Conservation (phyloP, 768 basidiomycete genomes). For the Pulveroboletus sp. region DNA sequence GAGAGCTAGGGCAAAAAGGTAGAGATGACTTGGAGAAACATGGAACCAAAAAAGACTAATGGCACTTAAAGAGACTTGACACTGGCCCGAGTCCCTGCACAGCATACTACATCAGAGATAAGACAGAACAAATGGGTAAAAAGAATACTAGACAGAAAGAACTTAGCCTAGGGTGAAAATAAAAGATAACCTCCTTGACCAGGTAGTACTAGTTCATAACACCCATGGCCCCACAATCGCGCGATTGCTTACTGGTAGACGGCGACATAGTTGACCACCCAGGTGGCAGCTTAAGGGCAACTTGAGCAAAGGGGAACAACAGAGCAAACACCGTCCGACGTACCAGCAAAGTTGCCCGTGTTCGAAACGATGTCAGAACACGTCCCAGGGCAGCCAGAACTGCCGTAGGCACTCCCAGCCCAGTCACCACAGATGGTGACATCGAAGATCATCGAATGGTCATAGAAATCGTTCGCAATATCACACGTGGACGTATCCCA, state of each 20-base stretch:
- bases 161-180: too few species aligned
- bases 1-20: too few species aligned
- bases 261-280: conserved; percentile 52
- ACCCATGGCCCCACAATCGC: neutral
- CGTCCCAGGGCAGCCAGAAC: conserved; percentile 37
- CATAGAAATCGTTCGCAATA: conserved; percentile 43
- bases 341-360: conserved; percentile 49
- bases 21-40: too few species aligned
- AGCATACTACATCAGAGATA: too few species aligned
- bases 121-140: too few species aligned
- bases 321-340: conserved; percentile 9
- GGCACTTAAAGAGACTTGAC: too few species aligned
- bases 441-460: conserved; percentile 44
- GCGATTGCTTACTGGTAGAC: conserved; percentile 38
- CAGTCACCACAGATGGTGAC: conserved; percentile 32
- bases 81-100: too few species aligned
- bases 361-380: conserved; percentile 47
- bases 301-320: neutral
- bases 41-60: too few species aligned
- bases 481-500: conserved; percentile 48
- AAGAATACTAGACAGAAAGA: too few species aligned
- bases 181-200: too few species aligned
- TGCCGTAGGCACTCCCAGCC: conserved; percentile 19
- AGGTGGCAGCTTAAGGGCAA: conserved; percentile 42
- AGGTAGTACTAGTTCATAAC: too few species aligned